Conservation (phyloP, 176 grass and related monocot species). For the Microstegium vimineum region DNA sequence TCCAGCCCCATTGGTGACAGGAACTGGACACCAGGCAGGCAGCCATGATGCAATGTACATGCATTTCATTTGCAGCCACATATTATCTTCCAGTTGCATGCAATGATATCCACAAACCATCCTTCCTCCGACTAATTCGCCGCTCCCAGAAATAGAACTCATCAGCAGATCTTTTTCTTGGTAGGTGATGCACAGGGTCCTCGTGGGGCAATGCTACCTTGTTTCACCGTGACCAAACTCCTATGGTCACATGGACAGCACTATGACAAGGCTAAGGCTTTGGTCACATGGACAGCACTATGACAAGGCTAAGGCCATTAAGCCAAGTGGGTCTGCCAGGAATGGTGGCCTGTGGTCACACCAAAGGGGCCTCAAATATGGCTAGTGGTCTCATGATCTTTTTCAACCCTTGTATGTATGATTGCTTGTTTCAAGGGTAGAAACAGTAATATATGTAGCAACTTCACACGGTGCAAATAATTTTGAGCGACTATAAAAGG, state of each 20-base stretch:
- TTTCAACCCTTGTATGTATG: slow-evolving; percentile 2
- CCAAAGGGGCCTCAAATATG: slow-evolving; percentile 37
- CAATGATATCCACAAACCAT: not conserved
- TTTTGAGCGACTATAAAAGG: not conserved
- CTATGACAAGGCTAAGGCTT: no score
- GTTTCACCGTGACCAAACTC: slow-evolving; percentile 39
- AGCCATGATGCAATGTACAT: not conserved
- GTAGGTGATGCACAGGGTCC: slow-evolving; percentile 26
- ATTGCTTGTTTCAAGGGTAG: slow-evolving; percentile 39
- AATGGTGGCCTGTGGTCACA: slow-evolving; percentile 42
- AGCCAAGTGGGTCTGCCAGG: slow-evolving; percentile 39
- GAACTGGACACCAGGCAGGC: slow-evolving; percentile 3
- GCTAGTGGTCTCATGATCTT: slow-evolving; percentile 40
- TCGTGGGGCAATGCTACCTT: slow-evolving; percentile 14
- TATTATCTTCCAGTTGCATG: not conserved
- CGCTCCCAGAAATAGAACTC: not conserved
- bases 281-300: slow-evolving; percentile 36
- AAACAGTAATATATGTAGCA: slow-evolving; percentile 31
- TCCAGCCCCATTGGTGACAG: not conserved
- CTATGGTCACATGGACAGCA: slow-evolving; percentile 40
- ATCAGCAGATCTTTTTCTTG: slow-evolving; percentile 27
- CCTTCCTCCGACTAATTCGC: not conserved
- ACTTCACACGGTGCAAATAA: slow-evolving; percentile 20
- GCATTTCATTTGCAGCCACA: slow-evolving; percentile 5
- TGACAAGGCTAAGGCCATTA: slow-evolving; percentile 36